These are phyloP conservation scores for Leucosporidium yakuticum DNA, from an alignment of 768 basidiomycete species.

Conservation along the genomic window DNA sequence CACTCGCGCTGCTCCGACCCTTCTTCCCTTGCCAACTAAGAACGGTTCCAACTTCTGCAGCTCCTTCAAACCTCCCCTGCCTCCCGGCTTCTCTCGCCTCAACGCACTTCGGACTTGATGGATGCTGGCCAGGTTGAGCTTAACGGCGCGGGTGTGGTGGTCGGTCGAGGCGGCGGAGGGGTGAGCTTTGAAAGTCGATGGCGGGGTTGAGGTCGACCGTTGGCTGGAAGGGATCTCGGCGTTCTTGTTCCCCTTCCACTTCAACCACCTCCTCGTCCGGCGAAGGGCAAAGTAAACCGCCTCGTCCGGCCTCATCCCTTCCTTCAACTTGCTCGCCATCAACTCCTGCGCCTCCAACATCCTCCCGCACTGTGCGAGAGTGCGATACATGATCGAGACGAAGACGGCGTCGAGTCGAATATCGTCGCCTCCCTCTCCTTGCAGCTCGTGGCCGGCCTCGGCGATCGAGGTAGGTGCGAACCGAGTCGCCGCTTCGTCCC, in stretches of 20 bases:
- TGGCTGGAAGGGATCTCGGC: neutral
- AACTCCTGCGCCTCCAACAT: constrained; percentile 10
- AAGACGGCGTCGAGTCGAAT: constrained; percentile 22
- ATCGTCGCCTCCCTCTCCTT: neutral
- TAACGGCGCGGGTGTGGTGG: too few species aligned
- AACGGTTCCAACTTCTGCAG: constrained; percentile 1
- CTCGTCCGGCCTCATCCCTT: constrained; percentile 20
- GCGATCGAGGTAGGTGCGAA: neutral
- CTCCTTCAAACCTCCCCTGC: neutral
- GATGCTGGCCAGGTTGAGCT: too few species aligned
- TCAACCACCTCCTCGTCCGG: constrained; percentile 1
- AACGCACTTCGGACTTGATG: too few species aligned
- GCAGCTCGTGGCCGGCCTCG: constrained; percentile 9
- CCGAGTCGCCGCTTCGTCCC: constrained; percentile 7
- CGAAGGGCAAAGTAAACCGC: neutral
- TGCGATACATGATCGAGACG: constrained; percentile 27
- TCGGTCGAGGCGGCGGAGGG: too few species aligned
- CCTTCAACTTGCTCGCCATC: neutral
- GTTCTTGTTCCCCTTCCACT: constrained; percentile 2
- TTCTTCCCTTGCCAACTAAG: neutral
- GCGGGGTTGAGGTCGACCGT: neutral
- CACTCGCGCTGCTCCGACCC: too few species aligned
- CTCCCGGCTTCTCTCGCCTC: neutral
- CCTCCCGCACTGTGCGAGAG: neutral
- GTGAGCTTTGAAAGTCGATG: neutral